Percentiles rank a stretch among this genome's conserved stretches.
Evolutionary conservation across 2,329 filamentous ascomycete genomes (phyloP).

Genomic region (Diaporthe caulivora): DNA sequence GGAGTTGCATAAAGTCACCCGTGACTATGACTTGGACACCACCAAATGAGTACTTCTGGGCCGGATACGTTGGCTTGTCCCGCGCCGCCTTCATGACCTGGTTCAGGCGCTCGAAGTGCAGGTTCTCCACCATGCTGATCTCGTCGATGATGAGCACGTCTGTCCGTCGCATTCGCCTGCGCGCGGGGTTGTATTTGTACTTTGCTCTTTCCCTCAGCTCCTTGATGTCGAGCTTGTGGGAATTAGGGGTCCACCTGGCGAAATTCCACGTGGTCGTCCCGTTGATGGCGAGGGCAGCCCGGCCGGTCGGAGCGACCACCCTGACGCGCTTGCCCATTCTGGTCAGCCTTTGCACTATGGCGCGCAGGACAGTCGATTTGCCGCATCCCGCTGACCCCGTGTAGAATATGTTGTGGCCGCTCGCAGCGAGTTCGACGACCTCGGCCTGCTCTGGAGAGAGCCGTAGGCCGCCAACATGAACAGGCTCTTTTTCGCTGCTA

Average conservation of each 20-base stretch:
- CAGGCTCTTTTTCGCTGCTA: too few relatives aligned
- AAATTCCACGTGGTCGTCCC: constrained; percentile 70
- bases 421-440: constrained; percentile 63
- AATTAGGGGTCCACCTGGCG: constrained; percentile 65
- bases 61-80: not conserved
- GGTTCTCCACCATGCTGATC: constrained; percentile 73
- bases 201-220: constrained; percentile 48
- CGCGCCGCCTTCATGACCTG: constrained; percentile 57
- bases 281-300: constrained; percentile 67
- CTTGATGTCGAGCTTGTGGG: constrained; percentile 55
- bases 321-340: constrained; percentile 54
- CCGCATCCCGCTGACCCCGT: constrained; percentile 73
- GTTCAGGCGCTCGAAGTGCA: constrained; percentile 65
- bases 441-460: constrained; percentile 61
- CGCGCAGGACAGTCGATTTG: constrained; percentile 67
- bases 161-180: constrained; percentile 54
- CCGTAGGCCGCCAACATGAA: constrained; percentile 40
- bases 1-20: constrained; percentile 72
- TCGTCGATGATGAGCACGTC: constrained; percentile 75
- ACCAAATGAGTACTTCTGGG: constrained; percentile 49
- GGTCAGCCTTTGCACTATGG: constrained; percentile 56
- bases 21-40: constrained; percentile 68
- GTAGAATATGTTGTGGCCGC: constrained; percentile 71
- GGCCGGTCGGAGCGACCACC: constrained; percentile 71
- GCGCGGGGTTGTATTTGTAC: constrained; percentile 44